Conservation (phyloP, 768 basidiomycete species). For the Tephrocybe sp. region DNA sequence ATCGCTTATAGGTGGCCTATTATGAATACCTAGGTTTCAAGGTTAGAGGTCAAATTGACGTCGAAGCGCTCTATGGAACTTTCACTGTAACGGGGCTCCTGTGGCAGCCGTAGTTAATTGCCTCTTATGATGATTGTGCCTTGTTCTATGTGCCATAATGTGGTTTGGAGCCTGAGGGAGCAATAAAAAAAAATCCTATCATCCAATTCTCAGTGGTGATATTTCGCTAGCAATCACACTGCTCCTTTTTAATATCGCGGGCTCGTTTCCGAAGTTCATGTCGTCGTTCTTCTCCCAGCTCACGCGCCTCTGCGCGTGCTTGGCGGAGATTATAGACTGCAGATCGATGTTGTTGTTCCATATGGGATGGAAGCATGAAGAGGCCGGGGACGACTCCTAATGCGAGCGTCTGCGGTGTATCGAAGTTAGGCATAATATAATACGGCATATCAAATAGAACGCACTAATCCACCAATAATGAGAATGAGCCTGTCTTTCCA, state of each 20-base stretch:
- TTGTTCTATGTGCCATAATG: no score
- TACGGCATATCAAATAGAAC: slow-evolving; percentile 16
- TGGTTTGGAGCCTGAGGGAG: no score
- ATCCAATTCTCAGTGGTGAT: neutral
- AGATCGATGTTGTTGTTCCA: slow-evolving; percentile 43
- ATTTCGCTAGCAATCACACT: neutral
- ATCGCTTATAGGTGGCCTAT: slow-evolving; percentile 2
- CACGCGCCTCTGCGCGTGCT: slow-evolving; percentile 54
- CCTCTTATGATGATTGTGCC: no score
- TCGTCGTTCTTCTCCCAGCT: slow-evolving; percentile 52
- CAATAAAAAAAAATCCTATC: no score
- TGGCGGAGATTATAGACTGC: slow-evolving; percentile 59
- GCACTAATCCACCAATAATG: slow-evolving; percentile 44
- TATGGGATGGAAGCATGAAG: slow-evolving; percentile 29
- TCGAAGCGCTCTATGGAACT: slow-evolving; percentile 7
- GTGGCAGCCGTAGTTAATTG: slow-evolving; percentile 8
- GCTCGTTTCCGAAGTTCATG: slow-evolving; percentile 49
- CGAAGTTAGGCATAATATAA: neutral
- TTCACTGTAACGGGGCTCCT: slow-evolving; percentile 8
- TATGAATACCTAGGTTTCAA: slow-evolving; percentile 12
- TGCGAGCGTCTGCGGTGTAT: slow-evolving; percentile 35
- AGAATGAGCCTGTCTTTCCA: slow-evolving; percentile 52
- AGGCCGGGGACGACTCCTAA: slow-evolving; percentile 43
- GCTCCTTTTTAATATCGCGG: slow-evolving; percentile 27
- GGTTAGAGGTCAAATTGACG: slow-evolving; percentile 2